These are phyloP conservation scores for Pseudogymnoascus sp. DNA, from an alignment of 2,329 filamentous ascomycete species.

Conservation along the genomic window DNA sequence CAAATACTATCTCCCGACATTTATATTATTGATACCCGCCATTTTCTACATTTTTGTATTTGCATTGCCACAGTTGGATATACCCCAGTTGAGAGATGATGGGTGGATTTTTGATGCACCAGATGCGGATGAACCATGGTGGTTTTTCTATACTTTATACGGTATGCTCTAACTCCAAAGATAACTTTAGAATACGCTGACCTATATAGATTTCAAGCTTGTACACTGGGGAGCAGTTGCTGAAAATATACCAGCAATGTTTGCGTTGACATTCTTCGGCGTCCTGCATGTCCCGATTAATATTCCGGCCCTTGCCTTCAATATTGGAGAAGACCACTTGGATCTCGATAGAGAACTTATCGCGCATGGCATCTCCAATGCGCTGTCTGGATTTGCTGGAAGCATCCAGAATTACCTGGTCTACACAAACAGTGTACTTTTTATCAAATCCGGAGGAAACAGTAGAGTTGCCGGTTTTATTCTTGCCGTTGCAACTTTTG, in stretches of 20 bases:
- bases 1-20: slow-evolving; percentile 78
- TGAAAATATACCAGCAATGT: slow-evolving; percentile 88
- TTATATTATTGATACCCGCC: slow-evolving; percentile 70
- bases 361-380: slow-evolving; percentile 88
- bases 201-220: slow-evolving; percentile 58
- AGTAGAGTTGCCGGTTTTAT: slow-evolving; percentile 78
- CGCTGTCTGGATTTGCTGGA: slow-evolving; percentile 74
- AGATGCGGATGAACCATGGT: slow-evolving; percentile 81
- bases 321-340: slow-evolving; percentile 84
- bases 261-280: slow-evolving; percentile 94
- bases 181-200: slow-evolving; percentile 11
- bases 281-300: slow-evolving; percentile 97
- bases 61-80: slow-evolving; percentile 57
- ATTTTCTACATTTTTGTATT: slow-evolving; percentile 73
- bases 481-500: slow-evolving; percentile 70
- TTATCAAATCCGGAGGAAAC: slow-evolving; percentile 86
- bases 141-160: slow-evolving; percentile 95
- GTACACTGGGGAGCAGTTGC: slow-evolving; percentile 76
- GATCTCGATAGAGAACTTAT: slow-evolving; percentile 86
- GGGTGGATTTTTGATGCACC: slow-evolving; percentile 94
- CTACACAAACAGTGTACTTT: slow-evolving; percentile 95
- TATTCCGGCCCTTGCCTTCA: slow-evolving; percentile 84
- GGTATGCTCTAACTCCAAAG: slow-evolving; percentile 45
- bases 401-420: slow-evolving; percentile 97
- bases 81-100: slow-evolving; percentile 56